phyloP scores from a whole-genome alignment of 2,329 filamentous ascomycete species.

The Ascochyta rabiei region DNA sequence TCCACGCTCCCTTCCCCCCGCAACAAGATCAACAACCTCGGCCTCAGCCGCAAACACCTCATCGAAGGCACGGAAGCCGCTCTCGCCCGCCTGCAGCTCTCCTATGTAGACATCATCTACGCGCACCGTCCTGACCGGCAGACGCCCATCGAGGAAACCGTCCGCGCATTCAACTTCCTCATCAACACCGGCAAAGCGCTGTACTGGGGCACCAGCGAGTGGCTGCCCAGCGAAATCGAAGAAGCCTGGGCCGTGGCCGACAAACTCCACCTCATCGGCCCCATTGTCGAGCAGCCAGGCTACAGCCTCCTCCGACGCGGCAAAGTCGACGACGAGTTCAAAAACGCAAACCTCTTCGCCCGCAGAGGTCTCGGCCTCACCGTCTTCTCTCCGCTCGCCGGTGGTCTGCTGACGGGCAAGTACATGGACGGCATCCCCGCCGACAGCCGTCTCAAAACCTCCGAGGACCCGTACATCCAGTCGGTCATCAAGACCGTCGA shows the following conservation, averaged over 20 bases:
- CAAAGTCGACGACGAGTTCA: conserved; percentile 65
- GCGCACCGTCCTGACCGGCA: conserved; percentile 71
- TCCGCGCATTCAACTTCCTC: conserved; percentile 73
- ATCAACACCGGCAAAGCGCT: conserved; percentile 71
- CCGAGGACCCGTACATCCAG: conserved; percentile 62
- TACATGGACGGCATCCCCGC: conserved; percentile 66
- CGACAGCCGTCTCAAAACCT: conserved; percentile 62
- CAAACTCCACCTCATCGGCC: conserved; percentile 64
- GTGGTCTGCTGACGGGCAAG: conserved; percentile 65
- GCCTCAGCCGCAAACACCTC: conserved; percentile 72
- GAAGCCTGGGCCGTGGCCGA: conserved; percentile 65
- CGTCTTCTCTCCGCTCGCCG: conserved; percentile 61
- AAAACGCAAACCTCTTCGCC: conserved; percentile 58
- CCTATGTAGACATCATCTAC: conserved; percentile 73
- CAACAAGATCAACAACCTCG: conserved; percentile 70
- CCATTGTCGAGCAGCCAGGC: conserved; percentile 60
- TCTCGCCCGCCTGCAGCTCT: conserved; percentile 62
- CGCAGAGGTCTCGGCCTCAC: conserved; percentile 62
- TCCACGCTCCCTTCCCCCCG: conserved; percentile 51
- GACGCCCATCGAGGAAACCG: conserved; percentile 74
- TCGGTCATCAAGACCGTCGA: conserved; percentile 47
- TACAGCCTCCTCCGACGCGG: conserved; percentile 64
- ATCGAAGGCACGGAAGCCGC: conserved; percentile 69
- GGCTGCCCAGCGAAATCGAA: conserved; percentile 64
- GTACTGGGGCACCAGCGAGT: conserved; percentile 69